phyloP scores from a whole-genome alignment of 2,329 filamentous ascomycete genomes.

The Atkinsonella hypoxylon region DNA sequence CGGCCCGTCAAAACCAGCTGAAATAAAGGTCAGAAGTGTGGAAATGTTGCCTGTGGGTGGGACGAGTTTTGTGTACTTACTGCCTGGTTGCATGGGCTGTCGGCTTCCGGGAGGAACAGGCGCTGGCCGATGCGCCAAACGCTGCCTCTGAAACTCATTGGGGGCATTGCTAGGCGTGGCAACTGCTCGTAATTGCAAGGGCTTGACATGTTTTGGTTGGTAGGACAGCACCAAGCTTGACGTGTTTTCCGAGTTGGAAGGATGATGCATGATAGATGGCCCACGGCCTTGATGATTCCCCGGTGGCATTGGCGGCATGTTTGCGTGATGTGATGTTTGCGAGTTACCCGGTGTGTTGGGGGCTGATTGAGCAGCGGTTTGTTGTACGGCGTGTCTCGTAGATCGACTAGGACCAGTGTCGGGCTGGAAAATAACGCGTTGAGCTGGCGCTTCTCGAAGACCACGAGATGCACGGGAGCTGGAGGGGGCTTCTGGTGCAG shows the following conservation, averaged over 20 bases:
- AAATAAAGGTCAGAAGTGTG: slow-evolving; percentile 7
- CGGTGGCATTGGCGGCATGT: slow-evolving; percentile 19
- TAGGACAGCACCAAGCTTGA: slow-evolving; percentile 55
- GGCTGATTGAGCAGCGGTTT: slow-evolving; percentile 23
- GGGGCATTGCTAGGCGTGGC: slow-evolving; percentile 66
- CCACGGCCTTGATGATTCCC: slow-evolving; percentile 23
- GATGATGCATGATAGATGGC: slow-evolving; percentile 36
- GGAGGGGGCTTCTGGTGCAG: slow-evolving; percentile 38
- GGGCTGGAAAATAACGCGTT: slow-evolving; percentile 74
- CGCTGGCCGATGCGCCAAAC: slow-evolving; percentile 30
- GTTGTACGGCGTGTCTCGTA: slow-evolving; percentile 43
- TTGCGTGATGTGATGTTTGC: slow-evolving; percentile 21
- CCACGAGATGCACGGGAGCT: slow-evolving; percentile 49
- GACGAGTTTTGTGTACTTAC: slow-evolving; percentile 30
- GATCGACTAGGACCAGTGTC: slow-evolving; percentile 56
- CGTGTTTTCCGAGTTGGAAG: slow-evolving; percentile 41
- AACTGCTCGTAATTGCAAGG: slow-evolving; percentile 58
- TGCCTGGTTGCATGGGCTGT: slow-evolving; percentile 46
- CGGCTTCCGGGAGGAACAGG: slow-evolving; percentile 21
- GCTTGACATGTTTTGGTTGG: slow-evolving; percentile 52
- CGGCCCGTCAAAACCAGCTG: slow-evolving; percentile 57
- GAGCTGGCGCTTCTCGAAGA: slow-evolving; percentile 71
- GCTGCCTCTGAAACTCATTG: slow-evolving; percentile 40
- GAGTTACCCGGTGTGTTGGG: slow-evolving; percentile 16
- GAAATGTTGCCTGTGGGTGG: neutral